Base-by-base conservation (phyloP, 345 rosid genomes). In the Aegle marmelos region DNA sequence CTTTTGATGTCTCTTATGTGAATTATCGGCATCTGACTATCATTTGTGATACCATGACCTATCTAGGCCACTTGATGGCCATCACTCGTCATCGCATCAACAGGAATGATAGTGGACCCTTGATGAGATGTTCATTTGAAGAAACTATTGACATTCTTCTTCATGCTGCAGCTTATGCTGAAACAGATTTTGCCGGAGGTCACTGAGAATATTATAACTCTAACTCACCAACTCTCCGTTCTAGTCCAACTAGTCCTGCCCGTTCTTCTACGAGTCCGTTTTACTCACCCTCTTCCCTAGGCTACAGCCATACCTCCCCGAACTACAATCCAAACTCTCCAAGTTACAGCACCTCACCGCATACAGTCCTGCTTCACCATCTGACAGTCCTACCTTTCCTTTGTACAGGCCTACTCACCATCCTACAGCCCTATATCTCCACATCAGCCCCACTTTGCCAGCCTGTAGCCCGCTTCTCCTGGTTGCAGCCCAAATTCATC, bases 21-120 rank as follows among this genome's bases (percentile, higher is more conserved):
- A 95, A 95, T 73, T 93, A 95, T 82, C 87, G 98, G 66, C 99
- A 93, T 88, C 89, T 95, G 78, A 98, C 98, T 76, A 95, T 95
- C 64, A 82, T 95, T 33, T 95, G 99, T 80, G 99, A 95, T 86
- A 95, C 99, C 34, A 95, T 95, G 99, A 95, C 99, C 19, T 95
- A 93, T 77, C 97, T 97, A 6, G 98, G 99, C 77, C 97, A 93
- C 85, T 86, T 95, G 83, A 95, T 95, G 99, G 98, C 98, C 27
- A 95, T 95, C 81, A 95, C 99, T 50, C 97, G 97, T 58, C 98
- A 95, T 81, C 98, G 99, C 73, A 95, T 95, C 80, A 95, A 95
- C 41, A 86, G 99, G 59, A 95, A 95, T 76, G 98, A 95, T 75
- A 95, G 98, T 25, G 99, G 99, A 31, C 99, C 98, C 30, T 75